Percentiles rank a stretch among this genome's conserved stretches.
Conservation (phyloP, 345 rosid species). For the Garcia nutans region DNA sequence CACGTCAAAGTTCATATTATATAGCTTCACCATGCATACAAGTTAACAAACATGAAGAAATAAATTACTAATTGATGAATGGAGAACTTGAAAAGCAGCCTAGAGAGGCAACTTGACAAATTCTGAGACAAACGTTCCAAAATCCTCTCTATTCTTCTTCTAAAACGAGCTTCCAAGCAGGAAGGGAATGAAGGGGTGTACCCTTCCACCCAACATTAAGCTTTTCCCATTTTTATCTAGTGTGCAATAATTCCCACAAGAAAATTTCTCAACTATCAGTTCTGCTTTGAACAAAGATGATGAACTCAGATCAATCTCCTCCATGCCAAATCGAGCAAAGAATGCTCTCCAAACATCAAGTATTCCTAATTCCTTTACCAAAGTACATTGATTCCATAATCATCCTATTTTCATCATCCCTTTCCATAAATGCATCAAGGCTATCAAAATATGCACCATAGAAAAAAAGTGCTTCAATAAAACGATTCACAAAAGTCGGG, state of each 20-base stretch:
- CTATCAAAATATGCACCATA: neutral
- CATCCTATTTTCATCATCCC: neutral
- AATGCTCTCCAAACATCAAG: constrained; percentile 15
- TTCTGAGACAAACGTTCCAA: neutral
- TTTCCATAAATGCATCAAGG: neutral
- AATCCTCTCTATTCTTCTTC: neutral
- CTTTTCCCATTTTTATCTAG: constrained; percentile 10
- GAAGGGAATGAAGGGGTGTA: constrained; percentile 12
- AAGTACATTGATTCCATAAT: constrained; percentile 11
- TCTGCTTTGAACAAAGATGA: constrained; percentile 23
- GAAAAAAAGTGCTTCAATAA: neutral
- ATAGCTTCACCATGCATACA: no score
- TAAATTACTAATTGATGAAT: no score
- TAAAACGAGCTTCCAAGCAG: constrained; percentile 16
- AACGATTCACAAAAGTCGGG: neutral
- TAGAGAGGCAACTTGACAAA: no score
- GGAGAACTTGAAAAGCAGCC: no score
- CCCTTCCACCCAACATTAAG: constrained; percentile 22
- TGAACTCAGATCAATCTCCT: constrained; percentile 16
- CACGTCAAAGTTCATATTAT: no score
- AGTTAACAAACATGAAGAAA: no score
- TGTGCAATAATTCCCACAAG: constrained; percentile 7
- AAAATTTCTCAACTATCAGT: neutral
- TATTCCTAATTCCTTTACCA: constrained; percentile 10
- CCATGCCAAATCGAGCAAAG: constrained; percentile 15